phyloP scores from a whole-genome alignment of 441 rosid genomes.

The Corymbia calophylla region DNA sequence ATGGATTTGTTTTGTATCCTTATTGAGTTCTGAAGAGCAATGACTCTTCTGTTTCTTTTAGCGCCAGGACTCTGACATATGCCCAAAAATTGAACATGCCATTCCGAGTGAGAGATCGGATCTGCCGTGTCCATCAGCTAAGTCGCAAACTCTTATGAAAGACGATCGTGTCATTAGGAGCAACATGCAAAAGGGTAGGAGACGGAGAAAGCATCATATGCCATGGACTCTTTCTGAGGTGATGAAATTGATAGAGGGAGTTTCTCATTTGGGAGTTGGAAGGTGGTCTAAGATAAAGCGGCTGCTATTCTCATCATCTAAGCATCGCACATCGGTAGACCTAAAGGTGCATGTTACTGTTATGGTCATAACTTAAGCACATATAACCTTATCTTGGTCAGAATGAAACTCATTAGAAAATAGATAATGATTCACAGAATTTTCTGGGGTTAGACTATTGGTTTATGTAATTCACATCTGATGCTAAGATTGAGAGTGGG shows the following conservation, averaged over 20 bases:
- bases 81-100: not conserved
- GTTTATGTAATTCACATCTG: not conserved
- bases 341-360: not conserved
- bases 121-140: not conserved
- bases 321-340: conserved; percentile 16
- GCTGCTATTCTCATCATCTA: conserved; percentile 7
- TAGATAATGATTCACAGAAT: not conserved
- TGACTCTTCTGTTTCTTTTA: not conserved
- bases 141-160: not conserved
- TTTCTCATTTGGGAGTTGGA: conserved; percentile 11
- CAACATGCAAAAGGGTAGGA: conserved; percentile 1
- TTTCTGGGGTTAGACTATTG: not conserved
- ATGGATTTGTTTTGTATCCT: not conserved
- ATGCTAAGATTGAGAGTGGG: not conserved
- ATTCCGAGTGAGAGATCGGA: not conserved
- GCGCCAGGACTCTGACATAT: not conserved
- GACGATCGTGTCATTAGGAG: not conserved
- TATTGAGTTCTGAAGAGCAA: not conserved
- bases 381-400: not conserved
- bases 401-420: not conserved
- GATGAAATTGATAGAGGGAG: conserved; percentile 12
- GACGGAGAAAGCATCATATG: conserved; percentile 16
- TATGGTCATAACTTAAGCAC: not conserved
- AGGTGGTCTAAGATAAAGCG: conserved; percentile 16
- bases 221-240: conserved; percentile 16